These are phyloP conservation scores for Canavalia ensiformis DNA, from an alignment of 306 rosid genomes.

Conservation along the genomic window DNA sequence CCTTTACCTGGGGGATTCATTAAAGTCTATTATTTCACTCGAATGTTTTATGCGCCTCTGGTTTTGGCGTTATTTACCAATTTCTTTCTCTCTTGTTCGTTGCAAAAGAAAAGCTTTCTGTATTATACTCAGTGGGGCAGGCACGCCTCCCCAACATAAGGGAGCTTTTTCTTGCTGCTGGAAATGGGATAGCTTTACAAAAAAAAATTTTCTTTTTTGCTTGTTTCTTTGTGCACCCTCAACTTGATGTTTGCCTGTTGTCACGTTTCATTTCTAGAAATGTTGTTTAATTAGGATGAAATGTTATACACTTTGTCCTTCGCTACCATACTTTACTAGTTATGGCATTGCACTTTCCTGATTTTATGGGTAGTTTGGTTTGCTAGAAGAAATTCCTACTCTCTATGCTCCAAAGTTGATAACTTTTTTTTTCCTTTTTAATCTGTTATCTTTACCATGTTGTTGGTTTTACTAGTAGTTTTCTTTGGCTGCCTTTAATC, in stretches of 20 bases:
- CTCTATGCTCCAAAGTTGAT: constrained; percentile 1
- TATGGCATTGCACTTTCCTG: constrained; percentile 33
- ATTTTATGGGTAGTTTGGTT: constrained; percentile 29
- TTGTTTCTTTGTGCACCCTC: constrained; percentile 19
- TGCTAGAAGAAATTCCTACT: constrained; percentile 3
- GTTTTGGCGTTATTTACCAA: background rate
- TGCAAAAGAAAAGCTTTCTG: constrained; percentile 29
- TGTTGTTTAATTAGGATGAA: constrained; percentile 33
- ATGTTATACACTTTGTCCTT: constrained; percentile 27
- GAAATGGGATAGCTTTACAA: constrained; percentile 2
- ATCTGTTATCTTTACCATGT: background rate
- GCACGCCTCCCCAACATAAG: background rate
- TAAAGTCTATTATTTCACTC: constrained; percentile 4
- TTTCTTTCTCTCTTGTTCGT: constrained; percentile 6
- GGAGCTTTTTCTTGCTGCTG: constrained; percentile 29
- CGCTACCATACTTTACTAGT: constrained; percentile 25
- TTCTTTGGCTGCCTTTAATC: constrained; percentile 2
- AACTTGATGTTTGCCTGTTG: constrained; percentile 17
- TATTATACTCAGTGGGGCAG: background rate
- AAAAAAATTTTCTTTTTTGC: background rate
- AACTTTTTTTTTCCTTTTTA: background rate
- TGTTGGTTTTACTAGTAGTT: constrained; percentile 25
- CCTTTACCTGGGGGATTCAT: constrained; percentile 31
- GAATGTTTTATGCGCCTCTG: background rate
- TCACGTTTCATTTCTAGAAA: constrained; percentile 21